These are phyloP conservation scores for Cytospora leucostoma DNA, from an alignment of 2,329 filamentous ascomycete genomes.

Conservation along the genomic window DNA sequence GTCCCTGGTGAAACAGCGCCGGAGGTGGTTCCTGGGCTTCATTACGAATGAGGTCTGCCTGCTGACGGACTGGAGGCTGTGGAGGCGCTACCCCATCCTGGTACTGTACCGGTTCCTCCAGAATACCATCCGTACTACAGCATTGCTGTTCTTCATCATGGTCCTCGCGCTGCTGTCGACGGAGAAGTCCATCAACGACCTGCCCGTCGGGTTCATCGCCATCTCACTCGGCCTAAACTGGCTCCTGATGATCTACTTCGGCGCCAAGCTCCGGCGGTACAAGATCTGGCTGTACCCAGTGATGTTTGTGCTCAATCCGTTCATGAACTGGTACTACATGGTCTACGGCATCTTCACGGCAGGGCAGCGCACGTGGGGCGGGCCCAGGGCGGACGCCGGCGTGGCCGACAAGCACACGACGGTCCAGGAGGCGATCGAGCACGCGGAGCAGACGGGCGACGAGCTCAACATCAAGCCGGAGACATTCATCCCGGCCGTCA, in stretches of 20 bases:
- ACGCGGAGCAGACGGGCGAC: constrained; percentile 76
- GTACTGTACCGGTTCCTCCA: constrained; percentile 89
- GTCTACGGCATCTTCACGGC: constrained; percentile 95
- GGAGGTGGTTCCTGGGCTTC: constrained; percentile 95
- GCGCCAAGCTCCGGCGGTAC: constrained; percentile 79
- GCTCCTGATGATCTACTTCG: constrained; percentile 95
- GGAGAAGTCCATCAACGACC: constrained; percentile 71
- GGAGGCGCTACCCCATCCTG: constrained; percentile 86
- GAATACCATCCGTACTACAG: constrained; percentile 93
- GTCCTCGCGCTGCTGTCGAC: constrained; percentile 83
- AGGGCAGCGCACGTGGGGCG: constrained; percentile 93
- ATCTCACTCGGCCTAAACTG: constrained; percentile 93
- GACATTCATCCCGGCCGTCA: constrained; percentile 68
- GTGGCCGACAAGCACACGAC: constrained; percentile 75
- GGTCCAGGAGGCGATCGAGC: constrained; percentile 79
- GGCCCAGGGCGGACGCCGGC: constrained; percentile 85
- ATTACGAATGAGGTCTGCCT: constrained; percentile 98
- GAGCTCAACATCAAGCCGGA: constrained; percentile 89
- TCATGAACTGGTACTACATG: constrained; percentile 99
- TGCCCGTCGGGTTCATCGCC: constrained; percentile 91
- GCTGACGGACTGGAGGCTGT: constrained; percentile 90
- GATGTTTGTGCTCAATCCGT: constrained; percentile 94
- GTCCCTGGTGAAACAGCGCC: constrained; percentile 88
- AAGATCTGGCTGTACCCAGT: constrained; percentile 95
- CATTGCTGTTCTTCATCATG: constrained; percentile 92